Percentiles rank a stretch among this genome's conserved stretches.
Conservation (phyloP, 2,329 filamentous ascomycete genomes). For the Fusarium palustre region DNA sequence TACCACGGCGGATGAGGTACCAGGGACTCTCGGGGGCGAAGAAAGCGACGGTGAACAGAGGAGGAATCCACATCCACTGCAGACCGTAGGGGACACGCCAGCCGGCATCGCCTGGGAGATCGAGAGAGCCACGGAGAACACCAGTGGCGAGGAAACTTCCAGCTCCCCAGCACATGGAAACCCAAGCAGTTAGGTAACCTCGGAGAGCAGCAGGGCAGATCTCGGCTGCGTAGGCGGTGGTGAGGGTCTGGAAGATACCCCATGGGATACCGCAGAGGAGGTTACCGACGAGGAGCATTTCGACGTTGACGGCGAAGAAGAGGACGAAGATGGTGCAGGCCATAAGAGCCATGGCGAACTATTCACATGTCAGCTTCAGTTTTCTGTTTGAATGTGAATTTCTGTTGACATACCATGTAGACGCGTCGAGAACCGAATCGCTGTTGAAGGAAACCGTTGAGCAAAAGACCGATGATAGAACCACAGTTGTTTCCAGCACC, state of each 20-base stretch:
- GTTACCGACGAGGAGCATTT: slow-evolving; percentile 57
- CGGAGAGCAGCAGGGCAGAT: slow-evolving; percentile 58
- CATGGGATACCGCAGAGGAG: slow-evolving; percentile 61
- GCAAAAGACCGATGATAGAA: slow-evolving; percentile 62
- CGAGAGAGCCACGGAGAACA: slow-evolving; percentile 55
- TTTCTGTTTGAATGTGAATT: not conserved
- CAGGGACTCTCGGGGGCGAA: slow-evolving; percentile 63
- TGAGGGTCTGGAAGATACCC: slow-evolving; percentile 60
- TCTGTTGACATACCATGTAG: slow-evolving; percentile 54
- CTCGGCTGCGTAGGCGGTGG: slow-evolving; percentile 62
- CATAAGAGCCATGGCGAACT: slow-evolving; percentile 53
- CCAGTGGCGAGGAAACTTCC: slow-evolving; percentile 60
- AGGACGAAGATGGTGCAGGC: slow-evolving; percentile 60
- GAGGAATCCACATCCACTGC: slow-evolving; percentile 62
- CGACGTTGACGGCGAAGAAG: slow-evolving; percentile 58
- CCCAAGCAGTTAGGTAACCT: slow-evolving; percentile 60
- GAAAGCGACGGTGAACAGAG: slow-evolving; percentile 55
- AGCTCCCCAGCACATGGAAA: slow-evolving; percentile 63
- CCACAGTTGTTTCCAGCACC: slow-evolving; percentile 61
- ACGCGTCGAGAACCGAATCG: slow-evolving; percentile 60
- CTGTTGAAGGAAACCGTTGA: slow-evolving; percentile 62
- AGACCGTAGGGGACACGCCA: slow-evolving; percentile 61
- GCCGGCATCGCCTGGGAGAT: slow-evolving; percentile 55
- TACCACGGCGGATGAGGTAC: slow-evolving; percentile 59
- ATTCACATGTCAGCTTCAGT: not conserved